A percentile compares a stretch with the other conserved stretches of the same genome.
Conservation (phyloP, 2,329 filamentous ascomycete species). For the Monilinia polystroma region DNA sequence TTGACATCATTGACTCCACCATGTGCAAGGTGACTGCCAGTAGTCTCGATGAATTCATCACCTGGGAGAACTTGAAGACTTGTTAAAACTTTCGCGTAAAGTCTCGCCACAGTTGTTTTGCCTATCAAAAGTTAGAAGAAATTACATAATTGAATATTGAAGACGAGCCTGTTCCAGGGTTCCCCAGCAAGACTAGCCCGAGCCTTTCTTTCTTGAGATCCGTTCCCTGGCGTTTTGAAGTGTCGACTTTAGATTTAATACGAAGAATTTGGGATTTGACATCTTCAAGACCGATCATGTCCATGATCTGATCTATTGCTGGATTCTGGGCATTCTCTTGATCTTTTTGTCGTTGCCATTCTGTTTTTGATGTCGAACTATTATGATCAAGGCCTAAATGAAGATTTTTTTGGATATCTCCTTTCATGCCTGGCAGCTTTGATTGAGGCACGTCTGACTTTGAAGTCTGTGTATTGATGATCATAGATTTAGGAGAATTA, state of each 20-base stretch:
- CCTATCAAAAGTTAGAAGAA: conserved; percentile 55
- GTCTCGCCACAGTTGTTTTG: conserved; percentile 68
- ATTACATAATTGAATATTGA: not conserved
- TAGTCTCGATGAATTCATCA: conserved; percentile 60
- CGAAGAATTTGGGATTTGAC: conserved; percentile 64
- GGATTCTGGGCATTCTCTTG: conserved; percentile 51
- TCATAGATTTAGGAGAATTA: not conserved
- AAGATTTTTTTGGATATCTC: conserved; percentile 21
- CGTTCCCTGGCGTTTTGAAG: conserved; percentile 54
- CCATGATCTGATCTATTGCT: conserved; percentile 63
- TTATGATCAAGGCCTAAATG: conserved; percentile 29
- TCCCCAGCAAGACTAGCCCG: conserved; percentile 64
- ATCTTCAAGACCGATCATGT: conserved; percentile 67
- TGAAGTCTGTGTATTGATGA: no score
- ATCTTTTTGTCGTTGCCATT: conserved; percentile 63
- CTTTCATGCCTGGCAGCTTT: not conserved
- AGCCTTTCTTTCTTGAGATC: conserved; percentile 59
- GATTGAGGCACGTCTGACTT: no score
- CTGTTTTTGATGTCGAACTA: conserved; percentile 43
- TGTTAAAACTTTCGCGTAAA: conserved; percentile 66
- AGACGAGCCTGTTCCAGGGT: conserved; percentile 67
- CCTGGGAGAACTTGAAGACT: conserved; percentile 63
- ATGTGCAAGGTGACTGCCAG: conserved; percentile 64
- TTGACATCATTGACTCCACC: conserved; percentile 59
- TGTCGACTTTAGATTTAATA: conserved; percentile 65